Conservation (phyloP, 257 asterid genomes). For the Scutellaria minor region DNA sequence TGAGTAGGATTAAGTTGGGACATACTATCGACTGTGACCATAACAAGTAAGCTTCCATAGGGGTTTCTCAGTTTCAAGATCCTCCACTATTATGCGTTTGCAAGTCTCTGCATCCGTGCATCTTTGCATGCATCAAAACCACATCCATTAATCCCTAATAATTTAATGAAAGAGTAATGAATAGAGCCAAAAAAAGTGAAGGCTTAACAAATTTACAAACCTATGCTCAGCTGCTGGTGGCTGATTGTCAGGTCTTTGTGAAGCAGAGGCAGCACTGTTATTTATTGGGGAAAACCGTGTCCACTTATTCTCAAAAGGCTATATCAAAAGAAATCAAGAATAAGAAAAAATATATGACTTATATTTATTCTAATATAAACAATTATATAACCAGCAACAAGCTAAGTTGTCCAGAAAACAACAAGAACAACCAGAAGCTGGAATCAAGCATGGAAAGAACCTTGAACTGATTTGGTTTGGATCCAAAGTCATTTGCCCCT, state of each 20-base stretch:
- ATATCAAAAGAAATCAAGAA: slow-evolving; percentile 36
- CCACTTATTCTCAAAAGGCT: slow-evolving; percentile 95
- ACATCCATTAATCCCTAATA: slow-evolving; percentile 29
- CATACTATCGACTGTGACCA: slow-evolving; percentile 79
- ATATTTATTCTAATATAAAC: background rate
- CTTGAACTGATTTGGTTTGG: slow-evolving; percentile 69
- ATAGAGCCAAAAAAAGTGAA: background rate
- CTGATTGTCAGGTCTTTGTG: slow-evolving; percentile 66
- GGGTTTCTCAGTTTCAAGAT: slow-evolving; percentile 77
- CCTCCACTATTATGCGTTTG: slow-evolving; percentile 68
- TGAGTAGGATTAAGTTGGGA: slow-evolving; percentile 26
- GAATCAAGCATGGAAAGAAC: slow-evolving; percentile 45
- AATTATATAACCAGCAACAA: slow-evolving; percentile 14
- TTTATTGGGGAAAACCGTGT: slow-evolving; percentile 55
- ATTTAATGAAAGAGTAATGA: slow-evolving; percentile 19
- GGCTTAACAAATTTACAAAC: slow-evolving; percentile 48
- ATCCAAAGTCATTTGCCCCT: slow-evolving; percentile 58
- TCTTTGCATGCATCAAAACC: slow-evolving; percentile 52
- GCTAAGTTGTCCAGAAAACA: background rate
- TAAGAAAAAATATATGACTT: slow-evolving; percentile 17
- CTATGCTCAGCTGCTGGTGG: slow-evolving; percentile 59
- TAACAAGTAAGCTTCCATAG: slow-evolving; percentile 88
- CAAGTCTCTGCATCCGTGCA: slow-evolving; percentile 87
- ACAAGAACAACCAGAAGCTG: slow-evolving; percentile 19
- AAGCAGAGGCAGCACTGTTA: slow-evolving; percentile 47